Conservation (phyloP, 2,329 filamentous ascomycete genomes). For the Chalaropsis thielavioides region DNA sequence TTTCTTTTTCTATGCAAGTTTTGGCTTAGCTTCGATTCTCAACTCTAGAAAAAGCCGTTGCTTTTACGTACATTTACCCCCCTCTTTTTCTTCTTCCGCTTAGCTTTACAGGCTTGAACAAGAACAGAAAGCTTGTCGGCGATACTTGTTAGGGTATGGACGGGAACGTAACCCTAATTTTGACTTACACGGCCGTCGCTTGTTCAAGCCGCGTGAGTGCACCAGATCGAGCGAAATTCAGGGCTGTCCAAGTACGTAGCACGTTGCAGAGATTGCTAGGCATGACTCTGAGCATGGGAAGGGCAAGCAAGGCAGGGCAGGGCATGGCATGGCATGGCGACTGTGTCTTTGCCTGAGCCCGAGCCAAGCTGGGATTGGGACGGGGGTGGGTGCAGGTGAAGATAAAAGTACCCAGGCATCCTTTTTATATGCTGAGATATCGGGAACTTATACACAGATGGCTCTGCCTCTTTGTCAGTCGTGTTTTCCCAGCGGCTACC, state of each 20-base stretch:
- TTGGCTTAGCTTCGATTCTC: background rate
- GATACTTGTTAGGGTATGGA: background rate
- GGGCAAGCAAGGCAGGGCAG: background rate
- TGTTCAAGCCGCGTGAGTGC: background rate
- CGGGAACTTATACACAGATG: background rate
- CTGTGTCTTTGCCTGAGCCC: background rate
- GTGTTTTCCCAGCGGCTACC: background rate
- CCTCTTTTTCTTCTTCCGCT: background rate
- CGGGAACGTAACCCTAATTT: background rate
- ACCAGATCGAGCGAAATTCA: background rate
- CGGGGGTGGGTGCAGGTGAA: background rate
- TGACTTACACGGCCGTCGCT: background rate
- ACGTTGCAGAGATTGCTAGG: background rate
- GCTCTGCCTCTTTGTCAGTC: background rate
- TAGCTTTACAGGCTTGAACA: background rate
- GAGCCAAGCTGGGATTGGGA: background rate
- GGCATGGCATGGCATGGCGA: background rate
- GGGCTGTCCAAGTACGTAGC: background rate
- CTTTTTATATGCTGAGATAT: background rate
- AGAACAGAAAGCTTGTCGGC: background rate
- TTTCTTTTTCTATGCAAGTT: background rate
- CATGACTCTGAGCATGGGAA: background rate
- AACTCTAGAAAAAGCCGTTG: background rate
- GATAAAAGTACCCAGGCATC: background rate
- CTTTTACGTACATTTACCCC: background rate